Evolutionary conservation across 768 basidiomycete species (phyloP).

Genomic region (Leccinum uliginosum): DNA sequence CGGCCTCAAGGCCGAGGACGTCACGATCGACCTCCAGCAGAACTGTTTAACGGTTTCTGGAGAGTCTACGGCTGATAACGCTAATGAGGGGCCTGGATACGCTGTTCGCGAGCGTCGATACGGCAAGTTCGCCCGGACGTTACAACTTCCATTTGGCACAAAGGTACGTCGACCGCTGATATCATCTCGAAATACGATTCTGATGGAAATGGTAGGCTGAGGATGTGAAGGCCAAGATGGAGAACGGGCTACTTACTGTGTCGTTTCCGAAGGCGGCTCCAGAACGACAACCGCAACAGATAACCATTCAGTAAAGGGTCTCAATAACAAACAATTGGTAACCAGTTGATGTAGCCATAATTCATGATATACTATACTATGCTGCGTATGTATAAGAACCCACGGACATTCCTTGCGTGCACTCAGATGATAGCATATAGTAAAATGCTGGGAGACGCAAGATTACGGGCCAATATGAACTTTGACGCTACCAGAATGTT

Average conservation of each 20-base stretch:
- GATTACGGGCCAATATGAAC: no score
- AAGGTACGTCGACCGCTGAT: slow-evolving; percentile 31
- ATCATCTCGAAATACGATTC: not conserved
- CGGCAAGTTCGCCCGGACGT: slow-evolving; percentile 39
- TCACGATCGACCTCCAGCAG: slow-evolving; percentile 44
- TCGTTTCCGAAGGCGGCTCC: slow-evolving; percentile 40
- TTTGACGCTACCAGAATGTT: no score
- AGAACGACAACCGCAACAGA: slow-evolving; percentile 39
- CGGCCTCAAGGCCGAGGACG: slow-evolving; percentile 46
- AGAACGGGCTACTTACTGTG: slow-evolving; percentile 40
- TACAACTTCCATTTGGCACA: slow-evolving; percentile 43
- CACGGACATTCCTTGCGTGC: no score
- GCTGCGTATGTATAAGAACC: no score
- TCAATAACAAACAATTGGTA: no score
- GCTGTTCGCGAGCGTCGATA: slow-evolving; percentile 40
- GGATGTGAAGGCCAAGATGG: slow-evolving; percentile 45
- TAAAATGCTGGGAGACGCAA: no score
- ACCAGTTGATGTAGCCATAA: no score
- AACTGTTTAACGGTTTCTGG: slow-evolving; percentile 44
- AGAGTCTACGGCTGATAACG: slow-evolving; percentile 32
- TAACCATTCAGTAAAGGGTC: slow-evolving; percentile 19
- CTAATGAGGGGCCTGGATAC: slow-evolving; percentile 38
- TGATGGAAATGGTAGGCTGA: slow-evolving; percentile 27
- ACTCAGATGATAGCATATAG: no score
- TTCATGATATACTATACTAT: no score